Base-by-base conservation (phyloP, 2,329 filamentous ascomycete species). In the Eurotiales sp. region DNA sequence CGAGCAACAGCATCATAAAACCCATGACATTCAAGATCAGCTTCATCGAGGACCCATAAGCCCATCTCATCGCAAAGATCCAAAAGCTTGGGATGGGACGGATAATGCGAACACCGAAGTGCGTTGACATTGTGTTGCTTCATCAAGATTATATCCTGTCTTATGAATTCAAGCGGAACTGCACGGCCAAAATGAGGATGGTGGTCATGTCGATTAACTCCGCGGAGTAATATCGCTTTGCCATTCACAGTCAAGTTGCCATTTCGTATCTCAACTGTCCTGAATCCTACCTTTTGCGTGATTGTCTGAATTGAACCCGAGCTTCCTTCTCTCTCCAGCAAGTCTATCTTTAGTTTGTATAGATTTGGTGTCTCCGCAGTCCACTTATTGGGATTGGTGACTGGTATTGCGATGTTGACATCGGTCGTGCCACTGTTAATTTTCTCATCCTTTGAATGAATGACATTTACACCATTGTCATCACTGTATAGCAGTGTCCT, bases 61-160 rank as follows among this genome's bases (percentile, higher is more conserved):
- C 67, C 67, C 10, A 70, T 54, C 55, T 69, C 67, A 46, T 70
- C 65, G 40, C 62, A 65, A 10, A 70, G 56, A 2, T 61, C 56
- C 15, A 64, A 61, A 0, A 70, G 55, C 3, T 55, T 46, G 4
- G 67, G 61, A 36, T 66, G 78, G 72, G 73, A 17, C 0, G 84
- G 82, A 54, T 88, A 84, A 61, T 89, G 86, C 1, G 80, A 84
- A 46, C 80, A 84, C 0, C 86, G 81, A 4, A 89, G 74, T 0
- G 85, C 82, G 56, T 89, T 88, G 68, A 88, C 77, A 59, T 88
- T 88, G 71, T 86, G 78, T 6, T 69, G 72, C 65, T 88, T 88
- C 84, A 88, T 88, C 3, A 83, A 70, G 2, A 84, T 59, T 1
- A 88, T 71, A 56, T 88, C 85, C 12, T 73, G 66, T 55, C 77